Evolutionary conservation across 805 yeast genomes (phyloP), one percentile per base, ranked within the genome.

Genomic region (Candida jianshihensis): DNA sequence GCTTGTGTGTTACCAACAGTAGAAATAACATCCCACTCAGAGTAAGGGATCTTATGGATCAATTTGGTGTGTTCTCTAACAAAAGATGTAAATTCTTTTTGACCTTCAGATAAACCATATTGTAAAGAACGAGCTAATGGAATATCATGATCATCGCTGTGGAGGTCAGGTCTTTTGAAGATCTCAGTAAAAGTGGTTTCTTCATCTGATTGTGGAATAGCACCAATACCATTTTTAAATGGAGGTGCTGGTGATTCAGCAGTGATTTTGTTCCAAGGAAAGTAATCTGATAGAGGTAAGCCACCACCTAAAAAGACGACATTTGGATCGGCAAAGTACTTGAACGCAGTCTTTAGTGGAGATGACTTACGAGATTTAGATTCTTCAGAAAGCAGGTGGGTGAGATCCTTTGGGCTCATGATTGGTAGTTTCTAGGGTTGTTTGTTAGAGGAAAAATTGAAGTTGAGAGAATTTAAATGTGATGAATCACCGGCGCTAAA

Each of bases 231-330:
- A 20, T 76, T 68, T 12, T 66, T 52, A 57, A 88, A 90, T 2
- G 95, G 94, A 17, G 92, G 82, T 11, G 77, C 69, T 38, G 96
- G 95, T 6, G 87, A 68, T 38, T 75, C 75, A 12, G 82, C 81
- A 17, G 70, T 57, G 39, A 90, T 58, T 46, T 77, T 74, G 51
- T 88, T 86, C 73, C 90, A 86, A 30, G 98, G 97, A 73, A 90
- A 90, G 62, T 85, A 83, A 44, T 83, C 90, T 19, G 96, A 66
- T 57, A 86, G 65, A 12, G 98, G 98, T 49, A 90, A 73, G 7
- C 98, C 98, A 51, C 97, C 98, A 37, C 97, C 97, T 38, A 90
- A 73, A 56, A 88, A 89, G 38, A 87, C 78, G 54, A 92, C 69
- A 36, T 80, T 75, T 24, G 95, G 96, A 44, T 75, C 71, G 30